These are phyloP conservation scores for Boletus smithii DNA, from an alignment of 1,284 basidiomycete genomes.

Conservation along the genomic window DNA sequence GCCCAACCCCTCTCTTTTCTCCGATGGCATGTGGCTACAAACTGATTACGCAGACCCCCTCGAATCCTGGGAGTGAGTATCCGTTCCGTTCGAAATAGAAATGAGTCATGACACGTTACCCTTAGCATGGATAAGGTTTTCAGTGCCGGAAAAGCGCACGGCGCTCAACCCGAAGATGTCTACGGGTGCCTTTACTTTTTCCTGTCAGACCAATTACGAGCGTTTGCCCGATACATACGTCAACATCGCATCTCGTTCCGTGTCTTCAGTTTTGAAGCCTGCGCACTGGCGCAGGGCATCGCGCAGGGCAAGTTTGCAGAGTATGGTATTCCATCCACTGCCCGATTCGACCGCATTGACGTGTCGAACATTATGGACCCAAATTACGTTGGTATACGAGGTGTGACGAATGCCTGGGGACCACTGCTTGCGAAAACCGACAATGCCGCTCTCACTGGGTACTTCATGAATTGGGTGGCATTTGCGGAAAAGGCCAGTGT, in stretches of 20 bases:
- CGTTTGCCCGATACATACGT: conserved; percentile 35
- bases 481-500: conserved; percentile 16
- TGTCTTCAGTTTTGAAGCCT: conserved; percentile 29
- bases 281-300: conserved; percentile 25
- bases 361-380: conserved; percentile 45
- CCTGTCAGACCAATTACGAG: conserved; percentile 37
- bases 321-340: conserved; percentile 21
- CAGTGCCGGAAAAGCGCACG: conserved; percentile 33
- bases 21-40: conserved; percentile 36
- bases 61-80: conserved; percentile 41
- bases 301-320: conserved; percentile 7
- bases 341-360: conserved; percentile 42
- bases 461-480: conserved; percentile 46
- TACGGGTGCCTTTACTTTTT: conserved; percentile 49
- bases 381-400: conserved; percentile 38
- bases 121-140: conserved; percentile 27
- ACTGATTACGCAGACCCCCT: conserved; percentile 41
- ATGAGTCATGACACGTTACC: conserved; percentile 4
- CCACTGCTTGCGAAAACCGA: conserved; percentile 33
- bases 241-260: conserved; percentile 34
- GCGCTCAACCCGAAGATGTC: conserved; percentile 39
- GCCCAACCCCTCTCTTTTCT: conserved; percentile 41
- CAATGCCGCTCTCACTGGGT: conserved; percentile 37
- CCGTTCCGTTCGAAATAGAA: neutral
- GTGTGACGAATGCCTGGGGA: conserved; percentile 36